Conservation (phyloP, 1,284 basidiomycete species). For the Tetrapyrgos nigripes region DNA sequence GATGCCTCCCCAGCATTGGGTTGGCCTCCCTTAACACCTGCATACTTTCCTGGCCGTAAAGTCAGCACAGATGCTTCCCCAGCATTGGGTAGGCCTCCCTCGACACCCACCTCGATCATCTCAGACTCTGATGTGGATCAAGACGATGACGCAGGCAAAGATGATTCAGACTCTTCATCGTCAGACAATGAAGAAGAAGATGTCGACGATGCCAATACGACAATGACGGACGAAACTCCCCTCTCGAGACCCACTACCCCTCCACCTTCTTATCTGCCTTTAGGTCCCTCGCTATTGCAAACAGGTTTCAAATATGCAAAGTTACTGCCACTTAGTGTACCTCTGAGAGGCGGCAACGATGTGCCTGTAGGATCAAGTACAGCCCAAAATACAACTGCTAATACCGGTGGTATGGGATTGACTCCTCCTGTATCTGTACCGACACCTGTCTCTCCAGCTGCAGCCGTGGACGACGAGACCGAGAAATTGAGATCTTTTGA, state of each 20-base stretch:
- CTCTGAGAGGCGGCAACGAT: conserved; percentile 42
- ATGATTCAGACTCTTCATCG: not conserved
- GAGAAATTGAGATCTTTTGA: conserved; percentile 73
- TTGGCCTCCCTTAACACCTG: too few species aligned
- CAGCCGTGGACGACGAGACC: conserved; percentile 57
- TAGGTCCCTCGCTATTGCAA: conserved; percentile 67
- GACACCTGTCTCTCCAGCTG: conserved; percentile 80
- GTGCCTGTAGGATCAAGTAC: not conserved
- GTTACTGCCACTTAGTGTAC: conserved; percentile 62
- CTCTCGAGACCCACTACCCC: conserved; percentile 69
- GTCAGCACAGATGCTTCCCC: not conserved
- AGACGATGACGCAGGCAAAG: conserved; percentile 32
- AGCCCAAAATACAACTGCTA: not conserved
- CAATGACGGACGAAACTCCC: conserved; percentile 22
- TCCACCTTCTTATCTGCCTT: conserved; percentile 69
- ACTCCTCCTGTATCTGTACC: conserved; percentile 59
- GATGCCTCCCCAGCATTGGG: not conserved
- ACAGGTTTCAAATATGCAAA: conserved; percentile 68
- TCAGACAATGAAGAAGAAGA: conserved; percentile 46
- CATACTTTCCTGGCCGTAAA: conserved; percentile 24
- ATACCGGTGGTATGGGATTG: not conserved
- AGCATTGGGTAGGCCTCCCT: not conserved
- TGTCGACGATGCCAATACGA: conserved; percentile 13
- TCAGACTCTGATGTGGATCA: conserved; percentile 28
- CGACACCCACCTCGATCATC: conserved; percentile 18